Evolutionary conservation across 768 basidiomycete genomes (phyloP).

Genomic region (Tricholoma hemisulphureum): DNA sequence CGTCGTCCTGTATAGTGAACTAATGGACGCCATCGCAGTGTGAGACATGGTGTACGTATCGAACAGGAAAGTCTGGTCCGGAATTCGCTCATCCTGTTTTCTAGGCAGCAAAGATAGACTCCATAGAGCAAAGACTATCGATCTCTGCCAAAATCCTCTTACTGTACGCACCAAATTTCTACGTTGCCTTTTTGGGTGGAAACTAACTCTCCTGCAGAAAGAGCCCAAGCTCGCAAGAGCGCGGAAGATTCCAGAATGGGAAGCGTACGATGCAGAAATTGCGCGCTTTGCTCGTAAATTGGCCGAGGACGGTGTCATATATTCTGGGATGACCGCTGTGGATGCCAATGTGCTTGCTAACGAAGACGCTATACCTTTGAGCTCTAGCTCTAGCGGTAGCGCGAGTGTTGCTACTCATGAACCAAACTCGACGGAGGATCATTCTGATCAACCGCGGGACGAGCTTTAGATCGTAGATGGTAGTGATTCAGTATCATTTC

Average conservation of each 20-base stretch:
- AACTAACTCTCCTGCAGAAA: slow-evolving; percentile 56
- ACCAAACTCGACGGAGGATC: neutral
- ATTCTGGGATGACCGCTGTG: slow-evolving; percentile 62
- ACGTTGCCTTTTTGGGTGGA: neutral
- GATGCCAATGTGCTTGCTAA: slow-evolving; percentile 69
- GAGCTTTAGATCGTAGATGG: slow-evolving; percentile 3
- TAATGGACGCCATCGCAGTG: slow-evolving; percentile 50
- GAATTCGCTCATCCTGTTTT: neutral
- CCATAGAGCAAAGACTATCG: slow-evolving; percentile 84
- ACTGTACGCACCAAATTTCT: slow-evolving; percentile 56
- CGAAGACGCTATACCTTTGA: slow-evolving; percentile 20
- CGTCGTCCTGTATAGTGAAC: neutral
- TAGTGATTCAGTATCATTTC: no score
- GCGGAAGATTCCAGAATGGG: slow-evolving; percentile 97
- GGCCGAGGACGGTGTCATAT: slow-evolving; percentile 67
- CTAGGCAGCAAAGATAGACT: slow-evolving; percentile 81
- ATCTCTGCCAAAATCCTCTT: slow-evolving; percentile 94
- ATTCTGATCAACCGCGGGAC: neutral
- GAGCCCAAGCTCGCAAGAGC: slow-evolving; percentile 94
- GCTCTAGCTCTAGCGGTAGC: neutral
- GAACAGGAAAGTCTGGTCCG: neutral
- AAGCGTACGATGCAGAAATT: slow-evolving; percentile 89
- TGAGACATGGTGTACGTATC: slow-evolving; percentile 91
- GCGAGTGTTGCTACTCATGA: neutral
- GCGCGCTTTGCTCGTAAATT: slow-evolving; percentile 75